phyloP scores from a whole-genome alignment of 345 rosid species.

The Aegle marmelos region DNA sequence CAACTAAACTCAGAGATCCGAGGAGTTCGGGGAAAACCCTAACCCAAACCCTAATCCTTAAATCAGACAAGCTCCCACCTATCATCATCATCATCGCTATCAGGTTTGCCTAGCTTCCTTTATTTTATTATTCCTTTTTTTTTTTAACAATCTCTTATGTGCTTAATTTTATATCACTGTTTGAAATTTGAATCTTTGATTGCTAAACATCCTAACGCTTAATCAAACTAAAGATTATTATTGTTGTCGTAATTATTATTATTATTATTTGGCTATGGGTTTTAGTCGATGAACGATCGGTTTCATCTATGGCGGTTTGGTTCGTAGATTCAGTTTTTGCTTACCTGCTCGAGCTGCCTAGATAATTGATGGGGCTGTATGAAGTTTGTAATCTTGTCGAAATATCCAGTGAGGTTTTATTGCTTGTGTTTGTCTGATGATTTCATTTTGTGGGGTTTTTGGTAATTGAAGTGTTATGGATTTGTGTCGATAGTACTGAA shows the following conservation, averaged over 20 bases:
- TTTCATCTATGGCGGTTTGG: not conserved
- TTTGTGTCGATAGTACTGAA: not conserved
- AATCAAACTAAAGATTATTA: not conserved
- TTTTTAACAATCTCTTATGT: not conserved
- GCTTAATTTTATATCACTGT: not conserved
- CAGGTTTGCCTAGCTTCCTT: not conserved
- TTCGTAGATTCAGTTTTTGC: not conserved
- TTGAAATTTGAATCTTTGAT: not conserved
- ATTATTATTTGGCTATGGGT: not conserved
- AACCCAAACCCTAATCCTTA: conserved; percentile 2
- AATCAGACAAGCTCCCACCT: not conserved
- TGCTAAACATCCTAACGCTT: not conserved
- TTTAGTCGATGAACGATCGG: not conserved
- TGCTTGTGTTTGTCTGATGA: not conserved
- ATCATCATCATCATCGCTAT: not conserved
- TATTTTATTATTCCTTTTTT: too few relatives aligned
- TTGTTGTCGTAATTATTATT: not conserved
- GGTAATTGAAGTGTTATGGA: not conserved
- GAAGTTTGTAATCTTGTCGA: not conserved
- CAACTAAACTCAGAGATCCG: not conserved
- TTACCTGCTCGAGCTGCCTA: not conserved
- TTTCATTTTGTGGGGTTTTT: not conserved
- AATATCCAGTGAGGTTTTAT: not conserved
- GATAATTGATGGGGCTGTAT: not conserved
- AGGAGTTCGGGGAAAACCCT: conserved; percentile 20